Base-by-base conservation (phyloP, 1,284 basidiomycete species). In the Sporisorium scitamineum region DNA sequence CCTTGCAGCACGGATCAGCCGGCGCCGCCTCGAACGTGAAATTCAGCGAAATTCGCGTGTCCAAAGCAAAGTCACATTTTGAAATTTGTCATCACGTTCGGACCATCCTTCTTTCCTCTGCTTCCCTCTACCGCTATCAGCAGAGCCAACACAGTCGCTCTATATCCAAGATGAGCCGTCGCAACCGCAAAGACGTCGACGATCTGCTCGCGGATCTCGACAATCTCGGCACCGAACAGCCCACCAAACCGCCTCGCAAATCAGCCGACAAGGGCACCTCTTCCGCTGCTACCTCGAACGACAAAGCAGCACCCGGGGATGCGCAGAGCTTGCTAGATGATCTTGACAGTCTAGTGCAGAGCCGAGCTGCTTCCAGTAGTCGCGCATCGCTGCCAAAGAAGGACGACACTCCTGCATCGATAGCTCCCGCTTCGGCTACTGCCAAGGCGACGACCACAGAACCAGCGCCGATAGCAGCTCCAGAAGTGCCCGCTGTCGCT, bases 321-420 rank as follows among this genome's bases (percentile, higher is more conserved):
- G 82, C 82, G 6, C 84, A 85, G 70, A 81, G 79, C 54, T 52
- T 85, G 61, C 74, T 85, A 3, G 83, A 85, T 51, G 84, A 85
- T 39, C 56, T 85, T 5, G 84, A 85, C 55, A 79, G 76, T 24
- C 52, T 85, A n/a, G 83, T 85, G 22, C 82, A 85, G 64, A 78
- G 80, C 37, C 45, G 78, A n/a, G 65, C 73, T 10, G 58, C 68
- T 20, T 66, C 66, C 3, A 78, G 58, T 42, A 75, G 68, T 44
- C 32, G 70, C 10, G 70, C 69, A 11, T 69, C 65, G 26, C 61
- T 50, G 50, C 60, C 61, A 5, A 76, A 68, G 52, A 76, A 71
- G 61, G 64, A 70, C 24, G 69, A 61, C 22, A 20, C 56, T 39
- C 22, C 45, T 8, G 32, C 44, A 10, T n/a, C 26, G 22, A 20